Percentiles rank a stretch among this genome's conserved stretches.
These are phyloP conservation scores for Chaetomium tenue DNA, from an alignment of 495 filamentous ascomycete genomes.

Conservation along the genomic window DNA sequence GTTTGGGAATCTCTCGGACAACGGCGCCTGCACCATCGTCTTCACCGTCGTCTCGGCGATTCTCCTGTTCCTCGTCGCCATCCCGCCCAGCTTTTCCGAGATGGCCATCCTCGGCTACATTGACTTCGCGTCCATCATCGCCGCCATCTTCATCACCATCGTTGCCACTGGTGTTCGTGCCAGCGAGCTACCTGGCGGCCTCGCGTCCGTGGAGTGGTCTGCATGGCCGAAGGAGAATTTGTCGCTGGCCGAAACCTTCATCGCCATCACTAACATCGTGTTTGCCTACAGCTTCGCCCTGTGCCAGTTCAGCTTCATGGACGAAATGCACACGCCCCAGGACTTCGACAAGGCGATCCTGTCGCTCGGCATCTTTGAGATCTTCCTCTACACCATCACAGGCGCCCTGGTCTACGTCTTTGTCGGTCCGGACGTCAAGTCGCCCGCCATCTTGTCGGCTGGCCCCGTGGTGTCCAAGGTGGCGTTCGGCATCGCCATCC, in stretches of 20 bases:
- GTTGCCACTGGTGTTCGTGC: slow-evolving; percentile 60
- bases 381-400: slow-evolving; percentile 64
- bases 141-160: slow-evolving; percentile 65
- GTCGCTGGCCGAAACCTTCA: slow-evolving; percentile 50
- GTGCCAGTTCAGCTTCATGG: slow-evolving; percentile 73
- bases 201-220: slow-evolving; percentile 43
- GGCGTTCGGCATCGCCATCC: slow-evolving; percentile 76
- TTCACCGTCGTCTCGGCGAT: slow-evolving; percentile 64
- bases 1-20: slow-evolving; percentile 62
- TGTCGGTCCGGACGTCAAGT: slow-evolving; percentile 63
- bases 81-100: slow-evolving; percentile 57
- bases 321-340: slow-evolving; percentile 68
- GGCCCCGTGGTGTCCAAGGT: slow-evolving; percentile 62
- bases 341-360: slow-evolving; percentile 67
- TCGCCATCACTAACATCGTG: slow-evolving; percentile 70
- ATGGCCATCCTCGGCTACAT: slow-evolving; percentile 62
- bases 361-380: slow-evolving; percentile 63
- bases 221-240: slow-evolving; percentile 44
- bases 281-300: slow-evolving; percentile 70
- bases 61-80: slow-evolving; percentile 58
- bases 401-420: slow-evolving; percentile 71
- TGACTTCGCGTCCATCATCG: slow-evolving; percentile 62
- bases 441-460: slow-evolving; percentile 68
- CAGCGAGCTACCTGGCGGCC: slow-evolving; percentile 34
- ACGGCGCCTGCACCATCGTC: slow-evolving; percentile 65